These are phyloP conservation scores for Botrytis fabae DNA, from an alignment of 2,329 filamentous ascomycete genomes.

Conservation along the genomic window DNA sequence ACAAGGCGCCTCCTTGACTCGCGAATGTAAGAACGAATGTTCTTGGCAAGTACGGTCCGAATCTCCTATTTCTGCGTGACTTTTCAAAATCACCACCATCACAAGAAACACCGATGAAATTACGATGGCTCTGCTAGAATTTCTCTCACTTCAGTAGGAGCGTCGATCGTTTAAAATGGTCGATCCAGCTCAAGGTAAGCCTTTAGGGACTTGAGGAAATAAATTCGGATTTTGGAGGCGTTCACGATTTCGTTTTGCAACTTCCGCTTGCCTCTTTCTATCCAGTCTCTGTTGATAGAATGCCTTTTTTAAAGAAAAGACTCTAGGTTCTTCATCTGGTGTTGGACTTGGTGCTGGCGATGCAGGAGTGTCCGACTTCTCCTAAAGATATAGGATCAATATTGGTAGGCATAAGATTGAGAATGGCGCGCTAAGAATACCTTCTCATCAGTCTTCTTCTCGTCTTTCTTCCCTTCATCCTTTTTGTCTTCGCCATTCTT, in stretches of 20 bases:
- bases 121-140: background rate
- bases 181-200: conserved; percentile 44
- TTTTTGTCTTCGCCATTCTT: conserved; percentile 48
- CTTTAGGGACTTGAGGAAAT: conserved; percentile 83
- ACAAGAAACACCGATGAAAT: conserved; percentile 1
- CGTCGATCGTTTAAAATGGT: background rate
- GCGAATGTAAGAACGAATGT: background rate
- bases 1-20: background rate
- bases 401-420: conserved; percentile 3
- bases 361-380: conserved; percentile 31
- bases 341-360: conserved; percentile 11
- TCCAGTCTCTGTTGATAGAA: conserved; percentile 87
- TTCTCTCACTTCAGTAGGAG: background rate
- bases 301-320: conserved; percentile 82
- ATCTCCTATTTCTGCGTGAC: background rate
- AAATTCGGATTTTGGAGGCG: conserved; percentile 73
- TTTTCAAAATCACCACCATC: background rate
- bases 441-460: conserved; percentile 46
- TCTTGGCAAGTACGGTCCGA: background rate
- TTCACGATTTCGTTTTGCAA: conserved; percentile 78
- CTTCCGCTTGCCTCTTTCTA: conserved; percentile 74
- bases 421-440: conserved; percentile 34
- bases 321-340: conserved; percentile 62
- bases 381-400: conserved; percentile 30
- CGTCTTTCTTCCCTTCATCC: conserved; percentile 46